phyloP scores from a whole-genome alignment of 106 monocot genomes.

The Apostasia ramifera region DNA sequence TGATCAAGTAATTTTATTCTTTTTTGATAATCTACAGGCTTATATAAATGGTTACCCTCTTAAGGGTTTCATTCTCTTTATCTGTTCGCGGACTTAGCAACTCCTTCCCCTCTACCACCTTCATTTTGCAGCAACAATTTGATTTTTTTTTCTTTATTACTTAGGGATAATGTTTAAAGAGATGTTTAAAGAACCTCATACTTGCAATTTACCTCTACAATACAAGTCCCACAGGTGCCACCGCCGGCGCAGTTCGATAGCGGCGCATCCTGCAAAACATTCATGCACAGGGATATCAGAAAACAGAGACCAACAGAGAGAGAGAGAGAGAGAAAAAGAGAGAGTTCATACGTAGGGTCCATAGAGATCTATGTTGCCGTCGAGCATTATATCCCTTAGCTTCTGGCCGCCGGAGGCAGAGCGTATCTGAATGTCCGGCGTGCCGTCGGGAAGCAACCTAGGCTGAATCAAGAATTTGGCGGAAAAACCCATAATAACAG shows the following conservation, averaged over 20 bases:
- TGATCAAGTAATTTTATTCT: background rate
- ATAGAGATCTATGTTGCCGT: constrained; percentile 78
- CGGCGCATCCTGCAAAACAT: constrained; percentile 35
- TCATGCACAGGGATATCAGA: too few species aligned
- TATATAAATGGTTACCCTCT: constrained; percentile 31
- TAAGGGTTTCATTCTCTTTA: constrained; percentile 71
- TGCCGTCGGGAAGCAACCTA: constrained; percentile 71
- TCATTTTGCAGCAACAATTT: background rate
- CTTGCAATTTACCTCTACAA: constrained; percentile 55
- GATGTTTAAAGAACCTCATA: background rate
- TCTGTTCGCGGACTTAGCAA: constrained; percentile 56
- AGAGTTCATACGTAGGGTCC: constrained; percentile 68
- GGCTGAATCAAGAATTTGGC: constrained; percentile 24
- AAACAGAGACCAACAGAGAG: background rate
- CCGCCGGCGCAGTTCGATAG: constrained; percentile 71
- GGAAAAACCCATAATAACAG: too few species aligned
- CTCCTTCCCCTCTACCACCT: constrained; percentile 80
- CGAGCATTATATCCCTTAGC: constrained; percentile 89
- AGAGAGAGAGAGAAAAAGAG: background rate
- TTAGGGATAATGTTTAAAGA: background rate
- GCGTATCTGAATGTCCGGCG: constrained; percentile 67
- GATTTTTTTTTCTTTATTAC: background rate
- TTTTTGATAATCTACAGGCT: background rate
- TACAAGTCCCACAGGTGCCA: constrained; percentile 72
- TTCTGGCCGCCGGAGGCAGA: constrained; percentile 74